Conservation (phyloP, 164 flowering plant species). For the Macadamia tetraphylla region DNA sequence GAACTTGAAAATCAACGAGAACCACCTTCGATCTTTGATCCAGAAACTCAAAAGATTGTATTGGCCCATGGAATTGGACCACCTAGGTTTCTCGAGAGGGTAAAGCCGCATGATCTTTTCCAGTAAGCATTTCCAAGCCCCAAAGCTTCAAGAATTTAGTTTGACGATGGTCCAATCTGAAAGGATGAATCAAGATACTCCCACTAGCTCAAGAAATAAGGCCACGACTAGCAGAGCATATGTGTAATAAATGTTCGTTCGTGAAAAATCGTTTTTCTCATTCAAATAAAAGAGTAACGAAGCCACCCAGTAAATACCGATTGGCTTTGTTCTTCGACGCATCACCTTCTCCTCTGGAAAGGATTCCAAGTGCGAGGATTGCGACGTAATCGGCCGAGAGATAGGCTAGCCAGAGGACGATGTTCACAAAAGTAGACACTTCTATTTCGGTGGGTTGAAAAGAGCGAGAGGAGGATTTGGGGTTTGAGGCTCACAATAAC, state of each 20-base stretch:
- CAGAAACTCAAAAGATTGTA: too few relatives aligned
- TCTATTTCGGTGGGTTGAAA: too few relatives aligned
- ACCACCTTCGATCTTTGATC: too few relatives aligned
- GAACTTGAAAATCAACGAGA: neutral
- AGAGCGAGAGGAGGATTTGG: slow-evolving; percentile 10
- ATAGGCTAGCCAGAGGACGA: slow-evolving; percentile 11
- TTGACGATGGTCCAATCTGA: slow-evolving; percentile 5
- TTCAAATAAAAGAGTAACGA: neutral
- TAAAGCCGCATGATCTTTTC: neutral
- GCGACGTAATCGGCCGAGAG: slow-evolving; percentile 48
- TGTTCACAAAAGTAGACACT: too few relatives aligned
- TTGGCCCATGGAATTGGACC: slow-evolving; percentile 5
- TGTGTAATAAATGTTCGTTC: neutral
- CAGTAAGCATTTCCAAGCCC: neutral
- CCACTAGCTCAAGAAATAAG: neutral
- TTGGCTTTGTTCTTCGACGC: neutral
- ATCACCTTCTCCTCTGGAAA: neutral
- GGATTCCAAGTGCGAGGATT: slow-evolving; percentile 31
- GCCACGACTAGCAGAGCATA: neutral
- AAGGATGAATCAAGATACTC: neutral
- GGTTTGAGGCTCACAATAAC: slow-evolving; percentile 23
- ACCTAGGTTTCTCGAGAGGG: neutral
- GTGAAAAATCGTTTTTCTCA: neutral
- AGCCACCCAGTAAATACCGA: neutral
- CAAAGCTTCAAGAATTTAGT: neutral